phyloP scores from a whole-genome alignment of 257 asterid species.

The Buddleja alternifolia region DNA sequence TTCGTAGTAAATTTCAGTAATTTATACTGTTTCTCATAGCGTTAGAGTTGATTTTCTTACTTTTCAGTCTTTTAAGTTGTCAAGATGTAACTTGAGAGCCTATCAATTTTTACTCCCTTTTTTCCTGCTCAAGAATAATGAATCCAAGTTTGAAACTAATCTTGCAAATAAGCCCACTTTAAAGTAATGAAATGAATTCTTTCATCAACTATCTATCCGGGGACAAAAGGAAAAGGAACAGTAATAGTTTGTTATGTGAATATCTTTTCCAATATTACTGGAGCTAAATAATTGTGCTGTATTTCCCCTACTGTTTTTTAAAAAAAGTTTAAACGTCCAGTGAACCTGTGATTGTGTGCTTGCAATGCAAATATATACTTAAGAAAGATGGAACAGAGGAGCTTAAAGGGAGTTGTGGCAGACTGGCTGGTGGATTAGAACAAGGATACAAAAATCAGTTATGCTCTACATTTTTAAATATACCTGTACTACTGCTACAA shows the following conservation, averaged over 20 bases:
- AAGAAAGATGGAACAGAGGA: conserved; percentile 1
- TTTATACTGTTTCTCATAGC: conserved; percentile 7
- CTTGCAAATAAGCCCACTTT: background rate
- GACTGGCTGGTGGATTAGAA: conserved; percentile 10
- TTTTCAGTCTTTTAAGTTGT: background rate
- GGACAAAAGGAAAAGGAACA: background rate
- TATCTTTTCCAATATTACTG: background rate
- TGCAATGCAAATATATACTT: conserved; percentile 4
- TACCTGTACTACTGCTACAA: background rate
- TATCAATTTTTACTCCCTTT: background rate
- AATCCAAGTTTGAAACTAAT: background rate
- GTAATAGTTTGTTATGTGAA: background rate
- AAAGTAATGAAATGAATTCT: background rate
- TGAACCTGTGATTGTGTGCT: conserved; percentile 3
- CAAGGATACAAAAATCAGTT: conserved; percentile 3
- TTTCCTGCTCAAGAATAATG: background rate
- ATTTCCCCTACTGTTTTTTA: background rate
- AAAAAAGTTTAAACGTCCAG: background rate
- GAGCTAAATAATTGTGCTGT: background rate
- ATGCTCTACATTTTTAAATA: background rate
- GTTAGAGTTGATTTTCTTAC: conserved; percentile 11
- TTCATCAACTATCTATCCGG: background rate
- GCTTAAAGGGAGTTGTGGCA: background rate
- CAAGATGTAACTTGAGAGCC: background rate
- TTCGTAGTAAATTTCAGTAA: conserved; percentile 14